These are phyloP conservation scores for Helotiales sp. DNA, from an alignment of 2,329 filamentous ascomycete species.

Conservation along the genomic window DNA sequence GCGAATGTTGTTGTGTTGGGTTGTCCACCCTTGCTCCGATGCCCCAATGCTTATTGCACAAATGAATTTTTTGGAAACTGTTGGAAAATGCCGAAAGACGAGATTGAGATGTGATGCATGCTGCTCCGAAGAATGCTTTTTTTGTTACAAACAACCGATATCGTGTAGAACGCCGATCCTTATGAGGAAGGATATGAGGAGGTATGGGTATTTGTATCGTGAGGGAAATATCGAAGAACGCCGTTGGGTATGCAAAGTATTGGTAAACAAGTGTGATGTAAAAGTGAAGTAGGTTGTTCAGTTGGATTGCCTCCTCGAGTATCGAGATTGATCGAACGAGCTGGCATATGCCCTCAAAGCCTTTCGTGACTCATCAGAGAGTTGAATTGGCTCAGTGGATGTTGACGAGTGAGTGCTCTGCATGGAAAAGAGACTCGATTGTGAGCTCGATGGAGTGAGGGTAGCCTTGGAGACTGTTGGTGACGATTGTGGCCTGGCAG, in stretches of 20 bases:
- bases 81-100: constrained; percentile 25
- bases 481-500: constrained; percentile 54
- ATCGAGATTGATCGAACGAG: constrained; percentile 75
- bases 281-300: constrained; percentile 30
- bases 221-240: constrained; percentile 33
- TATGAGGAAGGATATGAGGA: constrained; percentile 33
- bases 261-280: constrained; percentile 18
- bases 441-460: constrained; percentile 76
- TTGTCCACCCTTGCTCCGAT: constrained; percentile 22
- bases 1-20: constrained; percentile 25
- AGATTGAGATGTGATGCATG: constrained; percentile 35
- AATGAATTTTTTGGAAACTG: constrained; percentile 33
- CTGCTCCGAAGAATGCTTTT: constrained; percentile 40
- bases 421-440: constrained; percentile 83
- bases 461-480: constrained; percentile 49
- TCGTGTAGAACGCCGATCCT: constrained; percentile 39
- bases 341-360: constrained; percentile 86
- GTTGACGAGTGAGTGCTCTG: constrained; percentile 63
- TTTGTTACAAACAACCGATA: constrained; percentile 38
- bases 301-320: constrained; percentile 42
- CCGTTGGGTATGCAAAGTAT: constrained; percentile 34
- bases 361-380: constrained; percentile 78
- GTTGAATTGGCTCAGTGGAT: constrained; percentile 55
- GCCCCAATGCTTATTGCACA: constrained; percentile 32
- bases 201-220: constrained; percentile 40